Conservation (phyloP, 2,329 filamentous ascomycete genomes). For the Aotearoamyces nothofagi region DNA sequence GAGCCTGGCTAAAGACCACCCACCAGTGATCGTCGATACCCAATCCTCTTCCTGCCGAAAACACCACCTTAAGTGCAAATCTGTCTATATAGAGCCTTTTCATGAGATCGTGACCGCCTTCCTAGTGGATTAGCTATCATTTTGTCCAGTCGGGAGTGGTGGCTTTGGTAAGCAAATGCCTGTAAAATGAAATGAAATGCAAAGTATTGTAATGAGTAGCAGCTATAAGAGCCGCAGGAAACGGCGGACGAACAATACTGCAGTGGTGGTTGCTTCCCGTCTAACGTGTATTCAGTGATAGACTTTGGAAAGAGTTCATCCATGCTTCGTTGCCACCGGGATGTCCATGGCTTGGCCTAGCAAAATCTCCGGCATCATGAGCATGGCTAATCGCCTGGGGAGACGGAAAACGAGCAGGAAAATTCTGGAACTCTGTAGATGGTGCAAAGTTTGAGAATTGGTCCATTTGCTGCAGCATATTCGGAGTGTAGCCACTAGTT, state of each 20-base stretch:
- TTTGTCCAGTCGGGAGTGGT: too few relatives aligned
- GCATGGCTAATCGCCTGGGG: conserved; percentile 21
- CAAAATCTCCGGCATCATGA: conserved; percentile 25
- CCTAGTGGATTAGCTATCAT: too few relatives aligned
- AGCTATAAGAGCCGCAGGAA: too few relatives aligned
- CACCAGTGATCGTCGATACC: conserved; percentile 23
- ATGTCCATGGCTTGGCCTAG: conserved; percentile 24
- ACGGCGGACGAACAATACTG: too few relatives aligned
- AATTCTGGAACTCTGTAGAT: conserved; percentile 27
- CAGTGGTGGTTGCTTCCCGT: too few relatives aligned
- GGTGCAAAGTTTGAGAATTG: conserved; percentile 26
- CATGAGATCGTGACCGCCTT: too few relatives aligned
- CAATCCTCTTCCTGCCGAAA: too few relatives aligned
- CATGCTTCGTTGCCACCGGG: conserved; percentile 34
- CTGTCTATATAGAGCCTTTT: too few relatives aligned
- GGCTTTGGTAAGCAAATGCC: too few relatives aligned
- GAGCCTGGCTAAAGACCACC: conserved; percentile 14
- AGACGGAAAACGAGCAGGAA: conserved; percentile 31
- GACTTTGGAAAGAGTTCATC: conserved; percentile 49
- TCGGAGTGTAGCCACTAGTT: conserved; percentile 21
- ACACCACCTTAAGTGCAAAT: too few relatives aligned
- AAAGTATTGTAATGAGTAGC: too few relatives aligned
- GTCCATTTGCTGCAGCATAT: conserved; percentile 26
- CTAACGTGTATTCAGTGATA: conserved; percentile 45
- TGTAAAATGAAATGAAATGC: too few relatives aligned